phyloP scores from a whole-genome alignment of 176 grass and related monocot species.

The Echinochloa phyllopogon region DNA sequence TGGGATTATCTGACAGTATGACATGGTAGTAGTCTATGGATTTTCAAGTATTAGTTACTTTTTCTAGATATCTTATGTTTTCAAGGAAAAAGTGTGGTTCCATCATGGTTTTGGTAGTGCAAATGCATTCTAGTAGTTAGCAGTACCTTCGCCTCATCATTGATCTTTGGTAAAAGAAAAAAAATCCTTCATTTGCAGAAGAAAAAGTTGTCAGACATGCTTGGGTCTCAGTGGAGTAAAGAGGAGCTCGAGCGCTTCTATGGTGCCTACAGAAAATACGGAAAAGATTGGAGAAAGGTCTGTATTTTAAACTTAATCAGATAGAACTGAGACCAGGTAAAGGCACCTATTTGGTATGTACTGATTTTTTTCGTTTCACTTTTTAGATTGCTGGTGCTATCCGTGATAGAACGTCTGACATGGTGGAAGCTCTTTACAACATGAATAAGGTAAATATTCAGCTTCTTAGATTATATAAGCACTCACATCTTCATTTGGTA shows the following conservation, averaged over 20 bases:
- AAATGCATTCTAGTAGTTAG: slow-evolving; percentile 35
- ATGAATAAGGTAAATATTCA: slow-evolving; percentile 82
- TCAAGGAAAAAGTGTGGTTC: not conserved
- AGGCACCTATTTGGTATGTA: not conserved
- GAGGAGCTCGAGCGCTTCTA: slow-evolving; percentile 96
- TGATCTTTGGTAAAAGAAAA: slow-evolving; percentile 29
- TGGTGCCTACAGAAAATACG: slow-evolving; percentile 88
- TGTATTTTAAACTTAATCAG: slow-evolving; percentile 30
- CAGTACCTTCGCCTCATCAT: not conserved
- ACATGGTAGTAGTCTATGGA: slow-evolving; percentile 23
- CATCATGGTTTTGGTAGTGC: slow-evolving; percentile 8
- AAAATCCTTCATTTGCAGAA: slow-evolving; percentile 64
- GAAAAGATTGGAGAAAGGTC: slow-evolving; percentile 99
- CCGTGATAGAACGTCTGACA: slow-evolving; percentile 86
- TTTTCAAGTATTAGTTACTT: slow-evolving; percentile 9
- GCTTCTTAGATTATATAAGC: not conserved
- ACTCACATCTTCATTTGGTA: not conserved
- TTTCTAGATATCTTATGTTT: slow-evolving; percentile 21
- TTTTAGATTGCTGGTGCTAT: slow-evolving; percentile 76
- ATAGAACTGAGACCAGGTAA: not conserved
- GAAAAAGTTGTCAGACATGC: slow-evolving; percentile 88
- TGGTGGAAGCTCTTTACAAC: slow-evolving; percentile 94
- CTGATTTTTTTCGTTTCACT: slow-evolving; percentile 40
- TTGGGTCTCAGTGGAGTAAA: slow-evolving; percentile 95
- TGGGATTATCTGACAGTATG: slow-evolving; percentile 10